phyloP scores from a whole-genome alignment of 768 basidiomycete genomes.

The Boletus rufocinnamomeus region DNA sequence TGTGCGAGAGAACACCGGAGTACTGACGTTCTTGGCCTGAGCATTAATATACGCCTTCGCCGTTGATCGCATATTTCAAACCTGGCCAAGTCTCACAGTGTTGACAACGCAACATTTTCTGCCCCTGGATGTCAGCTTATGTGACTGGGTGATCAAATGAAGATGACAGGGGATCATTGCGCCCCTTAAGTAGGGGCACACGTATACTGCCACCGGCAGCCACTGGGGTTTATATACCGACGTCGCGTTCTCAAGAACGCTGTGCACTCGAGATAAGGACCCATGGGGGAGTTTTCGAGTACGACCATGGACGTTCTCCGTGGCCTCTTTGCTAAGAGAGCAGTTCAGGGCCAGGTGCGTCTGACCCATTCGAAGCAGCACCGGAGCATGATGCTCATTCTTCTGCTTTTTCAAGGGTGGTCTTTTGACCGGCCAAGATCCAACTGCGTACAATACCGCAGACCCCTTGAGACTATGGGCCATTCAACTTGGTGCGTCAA shows the following conservation, averaged over 20 bases:
- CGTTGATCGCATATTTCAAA: no score
- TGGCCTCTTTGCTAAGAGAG: slow-evolving; percentile 20
- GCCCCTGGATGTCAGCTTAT: no score
- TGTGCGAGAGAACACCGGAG: no score
- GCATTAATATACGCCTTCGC: no score
- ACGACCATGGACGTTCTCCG: slow-evolving; percentile 35
- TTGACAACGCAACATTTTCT: no score
- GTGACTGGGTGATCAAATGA: no score
- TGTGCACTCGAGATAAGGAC: not conserved
- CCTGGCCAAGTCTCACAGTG: no score
- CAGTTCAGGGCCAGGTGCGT: slow-evolving; percentile 33
- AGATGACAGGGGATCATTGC: not conserved
- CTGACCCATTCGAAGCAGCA: not conserved
- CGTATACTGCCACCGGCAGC: not conserved
- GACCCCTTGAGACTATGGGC: slow-evolving; percentile 81
- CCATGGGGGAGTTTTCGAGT: slow-evolving; percentile 49
- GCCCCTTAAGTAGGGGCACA: not conserved
- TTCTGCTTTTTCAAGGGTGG: slow-evolving; percentile 54
- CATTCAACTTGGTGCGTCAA: slow-evolving; percentile 65
- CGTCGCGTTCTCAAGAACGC: no score
- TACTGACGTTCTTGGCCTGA: no score
- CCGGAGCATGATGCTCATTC: not conserved
- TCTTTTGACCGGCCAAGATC: slow-evolving; percentile 76
- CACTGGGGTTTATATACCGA: not conserved
- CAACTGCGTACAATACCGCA: slow-evolving; percentile 53